Evolutionary conservation across 139 green algal species (phyloP).

Genomic region (Chlorella sp.): DNA sequence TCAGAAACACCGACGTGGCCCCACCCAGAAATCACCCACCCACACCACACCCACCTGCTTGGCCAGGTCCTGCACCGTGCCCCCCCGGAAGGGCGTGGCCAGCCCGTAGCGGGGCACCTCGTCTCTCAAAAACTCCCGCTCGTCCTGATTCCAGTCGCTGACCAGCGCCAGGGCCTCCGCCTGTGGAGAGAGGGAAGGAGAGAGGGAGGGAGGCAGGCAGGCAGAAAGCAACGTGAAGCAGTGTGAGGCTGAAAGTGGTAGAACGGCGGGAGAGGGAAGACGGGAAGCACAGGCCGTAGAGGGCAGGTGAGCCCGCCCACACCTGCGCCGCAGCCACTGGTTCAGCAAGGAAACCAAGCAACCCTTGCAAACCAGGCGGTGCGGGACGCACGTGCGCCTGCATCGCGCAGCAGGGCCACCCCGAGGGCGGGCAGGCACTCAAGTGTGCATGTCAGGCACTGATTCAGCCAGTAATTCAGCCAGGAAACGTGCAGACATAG

Average conservation of each 20-base stretch:
- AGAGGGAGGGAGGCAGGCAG: not conserved
- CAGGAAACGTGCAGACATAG: not conserved
- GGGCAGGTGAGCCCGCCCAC: too few species aligned
- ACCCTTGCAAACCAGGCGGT: too few species aligned
- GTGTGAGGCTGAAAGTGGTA: not conserved
- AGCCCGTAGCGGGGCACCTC: conserved; percentile 71
- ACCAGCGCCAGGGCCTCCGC: conserved; percentile 75
- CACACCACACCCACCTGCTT: conserved; percentile 41
- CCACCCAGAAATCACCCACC: too few species aligned
- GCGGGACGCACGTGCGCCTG: conserved; percentile 15
- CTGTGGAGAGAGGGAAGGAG: conserved; percentile 21
- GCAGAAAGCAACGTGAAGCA: not conserved
- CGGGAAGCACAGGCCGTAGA: too few species aligned
- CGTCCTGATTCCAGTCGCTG: conserved; percentile 82
- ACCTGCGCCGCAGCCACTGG: too few species aligned
- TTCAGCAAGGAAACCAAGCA: too few species aligned
- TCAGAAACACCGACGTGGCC: too few species aligned
- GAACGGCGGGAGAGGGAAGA: not conserved
- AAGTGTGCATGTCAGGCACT: too few species aligned
- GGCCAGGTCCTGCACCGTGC: conserved; percentile 86
- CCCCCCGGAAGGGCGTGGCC: conserved; percentile 90
- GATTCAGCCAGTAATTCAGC: too few species aligned
- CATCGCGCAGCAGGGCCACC: conserved; percentile 90
- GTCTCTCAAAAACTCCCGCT: conserved; percentile 78
- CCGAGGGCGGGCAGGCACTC: conserved; percentile 93